Percentiles rank a stretch among this genome's conserved stretches.
These are phyloP conservation scores for Cryptococcus hybrid DNA, from an alignment of 1,284 basidiomycete species.

Conservation along the genomic window DNA sequence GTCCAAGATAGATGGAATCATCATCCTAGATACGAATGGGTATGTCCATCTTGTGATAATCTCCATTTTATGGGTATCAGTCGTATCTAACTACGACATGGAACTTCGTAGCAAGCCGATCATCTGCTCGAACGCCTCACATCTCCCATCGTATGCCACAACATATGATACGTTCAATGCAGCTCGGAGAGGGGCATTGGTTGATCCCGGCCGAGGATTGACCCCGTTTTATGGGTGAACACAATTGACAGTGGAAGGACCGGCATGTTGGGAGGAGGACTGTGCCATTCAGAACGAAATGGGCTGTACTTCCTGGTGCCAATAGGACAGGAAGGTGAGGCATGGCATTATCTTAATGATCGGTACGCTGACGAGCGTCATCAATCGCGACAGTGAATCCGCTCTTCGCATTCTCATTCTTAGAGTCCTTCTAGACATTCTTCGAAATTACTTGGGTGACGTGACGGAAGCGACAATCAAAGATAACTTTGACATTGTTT, in stretches of 20 bases:
- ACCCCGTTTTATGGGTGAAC: slow-evolving; percentile 46
- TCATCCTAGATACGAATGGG: slow-evolving; percentile 79
- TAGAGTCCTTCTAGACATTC: slow-evolving; percentile 80
- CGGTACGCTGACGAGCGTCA: not conserved
- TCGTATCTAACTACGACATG: not conserved
- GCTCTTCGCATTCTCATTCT: slow-evolving; percentile 81
- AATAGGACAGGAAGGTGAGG: slow-evolving; percentile 57
- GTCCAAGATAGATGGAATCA: slow-evolving; percentile 74
- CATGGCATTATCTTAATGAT: not conserved
- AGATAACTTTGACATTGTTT: slow-evolving; percentile 94
- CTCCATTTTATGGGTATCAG: not conserved
- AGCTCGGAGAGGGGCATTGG: slow-evolving; percentile 57
- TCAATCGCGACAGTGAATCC: slow-evolving; percentile 66
- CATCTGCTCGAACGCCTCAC: slow-evolving; percentile 81
- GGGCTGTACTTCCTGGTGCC: slow-evolving; percentile 78
- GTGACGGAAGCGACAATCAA: slow-evolving; percentile 70
- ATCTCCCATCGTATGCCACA: slow-evolving; percentile 72
- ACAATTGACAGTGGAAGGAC: slow-evolving; percentile 29
- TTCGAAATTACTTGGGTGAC: slow-evolving; percentile 82
- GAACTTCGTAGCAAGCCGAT: slow-evolving; percentile 65
- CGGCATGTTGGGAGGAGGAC: slow-evolving; percentile 35
- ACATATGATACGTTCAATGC: slow-evolving; percentile 81
- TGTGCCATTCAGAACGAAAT: slow-evolving; percentile 69
- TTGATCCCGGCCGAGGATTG: too few species aligned
- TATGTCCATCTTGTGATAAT: slow-evolving; percentile 48